Percentiles rank a stretch among this genome's conserved stretches.
Evolutionary conservation across 306 rosid genomes (phyloP).

Genomic region (Cucurbita pepo): DNA sequence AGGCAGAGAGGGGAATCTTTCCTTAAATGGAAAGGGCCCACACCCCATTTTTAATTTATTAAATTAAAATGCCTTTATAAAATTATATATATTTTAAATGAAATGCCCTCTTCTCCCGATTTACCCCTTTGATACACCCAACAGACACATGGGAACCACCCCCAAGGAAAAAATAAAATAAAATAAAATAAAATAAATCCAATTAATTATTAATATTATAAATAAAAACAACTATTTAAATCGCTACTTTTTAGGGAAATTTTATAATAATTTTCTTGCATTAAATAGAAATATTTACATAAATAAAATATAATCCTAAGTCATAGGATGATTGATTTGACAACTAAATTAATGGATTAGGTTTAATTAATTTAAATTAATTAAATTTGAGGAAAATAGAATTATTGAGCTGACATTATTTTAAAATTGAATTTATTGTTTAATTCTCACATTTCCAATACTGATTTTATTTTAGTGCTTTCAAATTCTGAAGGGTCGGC

Average conservation of each 20-base stretch:
- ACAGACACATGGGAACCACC: background rate
- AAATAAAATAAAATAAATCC: background rate
- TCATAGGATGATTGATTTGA: background rate
- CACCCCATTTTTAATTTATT: background rate
- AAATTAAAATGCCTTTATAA: background rate
- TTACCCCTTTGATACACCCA: constrained; percentile 2
- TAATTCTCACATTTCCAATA: constrained; percentile 3
- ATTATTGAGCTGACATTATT: background rate
- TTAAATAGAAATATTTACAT: too few species aligned
- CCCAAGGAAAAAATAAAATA: background rate
- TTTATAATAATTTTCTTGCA: background rate
- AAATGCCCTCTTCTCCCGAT: background rate
- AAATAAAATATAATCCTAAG: background rate
- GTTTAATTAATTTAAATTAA: background rate
- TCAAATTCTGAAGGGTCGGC: background rate
- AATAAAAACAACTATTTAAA: background rate
- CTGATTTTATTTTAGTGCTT: constrained; percentile 3
- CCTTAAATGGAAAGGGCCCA: constrained; percentile 7
- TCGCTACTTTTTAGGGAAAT: background rate
- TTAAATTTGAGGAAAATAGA: background rate
- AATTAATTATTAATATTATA: background rate
- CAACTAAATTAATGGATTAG: background rate
- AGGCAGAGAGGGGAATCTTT: background rate
- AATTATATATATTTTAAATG: background rate
- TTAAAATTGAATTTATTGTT: background rate